Conservation (phyloP, 1,284 basidiomycete species). For the Macrocystidia cucumis region DNA sequence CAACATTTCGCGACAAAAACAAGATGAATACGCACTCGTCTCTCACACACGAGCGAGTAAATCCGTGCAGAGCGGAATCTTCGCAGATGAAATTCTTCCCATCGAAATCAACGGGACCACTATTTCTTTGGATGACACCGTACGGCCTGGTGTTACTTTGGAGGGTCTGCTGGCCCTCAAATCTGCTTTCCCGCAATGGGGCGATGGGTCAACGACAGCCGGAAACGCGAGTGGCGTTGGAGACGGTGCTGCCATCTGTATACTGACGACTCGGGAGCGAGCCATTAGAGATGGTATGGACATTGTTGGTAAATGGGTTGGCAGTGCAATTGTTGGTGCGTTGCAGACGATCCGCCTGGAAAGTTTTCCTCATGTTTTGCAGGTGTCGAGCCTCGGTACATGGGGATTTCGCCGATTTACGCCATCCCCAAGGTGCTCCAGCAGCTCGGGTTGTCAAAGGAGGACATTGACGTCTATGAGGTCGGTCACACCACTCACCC, state of each 20-base stretch:
- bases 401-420: constrained; percentile 82
- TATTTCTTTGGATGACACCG: constrained; percentile 70
- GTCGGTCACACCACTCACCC: constrained; percentile 27
- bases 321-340: constrained; percentile 73
- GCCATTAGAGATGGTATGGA: constrained; percentile 84
- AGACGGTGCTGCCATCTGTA: constrained; percentile 89
- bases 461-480: constrained; percentile 88
- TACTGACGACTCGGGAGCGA: constrained; percentile 78
- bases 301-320: constrained; percentile 86
- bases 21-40: constrained; percentile 77
- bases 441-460: constrained; percentile 67
- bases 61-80: constrained; percentile 56
- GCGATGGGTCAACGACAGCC: constrained; percentile 68
- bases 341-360: too few relatives aligned
- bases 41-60: constrained; percentile 75
- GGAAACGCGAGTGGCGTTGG: constrained; percentile 93
- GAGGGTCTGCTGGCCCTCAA: constrained; percentile 64
- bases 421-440: constrained; percentile 80
- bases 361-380: constrained; percentile 22
- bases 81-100: constrained; percentile 77
- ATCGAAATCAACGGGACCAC: constrained; percentile 54
- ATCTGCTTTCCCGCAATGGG: constrained; percentile 77
- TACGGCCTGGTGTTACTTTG: constrained; percentile 70
- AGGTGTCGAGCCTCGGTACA: constrained; percentile 80
- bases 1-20: constrained; percentile 65